A percentile compares a stretch with the other conserved stretches of the same genome.
These are phyloP conservation scores for Pyricularia sp. DNA, from an alignment of 2,329 filamentous ascomycete species.

Conservation along the genomic window DNA sequence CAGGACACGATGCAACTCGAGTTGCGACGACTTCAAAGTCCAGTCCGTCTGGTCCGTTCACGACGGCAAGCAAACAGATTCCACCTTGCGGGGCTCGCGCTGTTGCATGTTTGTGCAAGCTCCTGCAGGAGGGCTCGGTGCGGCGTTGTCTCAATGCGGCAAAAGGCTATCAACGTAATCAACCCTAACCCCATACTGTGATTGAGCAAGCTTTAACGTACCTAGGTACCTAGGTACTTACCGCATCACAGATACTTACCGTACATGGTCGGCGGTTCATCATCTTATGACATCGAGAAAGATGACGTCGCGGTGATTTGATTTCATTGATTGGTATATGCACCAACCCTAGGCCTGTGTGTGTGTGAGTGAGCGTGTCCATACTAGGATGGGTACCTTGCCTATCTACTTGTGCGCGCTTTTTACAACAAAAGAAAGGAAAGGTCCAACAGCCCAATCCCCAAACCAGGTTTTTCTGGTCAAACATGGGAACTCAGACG, in stretches of 20 bases:
- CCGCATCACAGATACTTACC: too few species aligned
- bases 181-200: background rate
- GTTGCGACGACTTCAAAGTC: background rate
- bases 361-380: background rate
- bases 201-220: too few species aligned
- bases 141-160: too few species aligned
- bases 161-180: background rate
- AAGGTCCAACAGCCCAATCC: background rate
- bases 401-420: background rate
- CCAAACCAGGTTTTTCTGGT: background rate
- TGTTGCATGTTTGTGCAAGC: background rate
- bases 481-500: background rate
- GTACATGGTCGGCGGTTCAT: too few species aligned
- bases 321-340: background rate
- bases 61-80: background rate
- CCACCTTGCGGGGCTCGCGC: background rate
- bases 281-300: background rate
- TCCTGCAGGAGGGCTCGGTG: background rate
- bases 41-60: background rate
- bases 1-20: slow-evolving; percentile 1
- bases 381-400: background rate
- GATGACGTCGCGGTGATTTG: background rate
- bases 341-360: too few species aligned
- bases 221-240: too few species aligned
- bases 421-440: background rate